A percentile compares a stretch with the other conserved stretches of the same genome.
These are phyloP conservation scores for Pythium biforme DNA, from an alignment of 352 stramenopile species.

Conservation along the genomic window DNA sequence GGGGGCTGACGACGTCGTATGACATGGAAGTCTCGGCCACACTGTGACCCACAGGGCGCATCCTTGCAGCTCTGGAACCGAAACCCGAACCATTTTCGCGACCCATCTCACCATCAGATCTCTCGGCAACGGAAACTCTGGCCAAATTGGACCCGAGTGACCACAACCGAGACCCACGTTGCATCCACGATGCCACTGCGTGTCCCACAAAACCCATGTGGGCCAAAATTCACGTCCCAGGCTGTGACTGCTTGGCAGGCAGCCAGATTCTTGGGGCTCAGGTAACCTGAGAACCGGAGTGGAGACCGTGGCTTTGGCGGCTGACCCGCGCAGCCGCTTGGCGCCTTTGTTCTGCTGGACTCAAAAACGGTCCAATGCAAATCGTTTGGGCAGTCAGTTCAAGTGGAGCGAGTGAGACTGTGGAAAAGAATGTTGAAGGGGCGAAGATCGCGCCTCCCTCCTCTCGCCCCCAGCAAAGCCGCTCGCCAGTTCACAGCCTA, in stretches of 20 bases:
- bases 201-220: constrained; percentile 7
- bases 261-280: no score
- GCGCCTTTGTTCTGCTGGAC: constrained; percentile 3
- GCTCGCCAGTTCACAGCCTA: constrained; percentile 21
- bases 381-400: constrained; percentile 20
- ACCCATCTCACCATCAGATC: constrained; percentile 18
- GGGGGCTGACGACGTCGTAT: neutral
- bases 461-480: constrained; percentile 3
- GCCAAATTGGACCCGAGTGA: no score
- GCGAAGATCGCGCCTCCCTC: constrained; percentile 14
- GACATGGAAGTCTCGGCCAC: neutral
- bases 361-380: constrained; percentile 20
- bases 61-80: constrained; percentile 22
- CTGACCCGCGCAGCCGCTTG: constrained; percentile 15
- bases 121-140: neutral
- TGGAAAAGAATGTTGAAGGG: constrained; percentile 22
- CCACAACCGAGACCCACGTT: neutral
- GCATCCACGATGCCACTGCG: neutral
- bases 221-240: no score
- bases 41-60: neutral
- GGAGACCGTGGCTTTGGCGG: neutral
- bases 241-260: no score
- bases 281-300: neutral
- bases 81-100: constrained; percentile 18
- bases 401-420: neutral